phyloP scores from a whole-genome alignment of 805 yeast species.

The Zygosaccharomyces kombuchaensis region DNA sequence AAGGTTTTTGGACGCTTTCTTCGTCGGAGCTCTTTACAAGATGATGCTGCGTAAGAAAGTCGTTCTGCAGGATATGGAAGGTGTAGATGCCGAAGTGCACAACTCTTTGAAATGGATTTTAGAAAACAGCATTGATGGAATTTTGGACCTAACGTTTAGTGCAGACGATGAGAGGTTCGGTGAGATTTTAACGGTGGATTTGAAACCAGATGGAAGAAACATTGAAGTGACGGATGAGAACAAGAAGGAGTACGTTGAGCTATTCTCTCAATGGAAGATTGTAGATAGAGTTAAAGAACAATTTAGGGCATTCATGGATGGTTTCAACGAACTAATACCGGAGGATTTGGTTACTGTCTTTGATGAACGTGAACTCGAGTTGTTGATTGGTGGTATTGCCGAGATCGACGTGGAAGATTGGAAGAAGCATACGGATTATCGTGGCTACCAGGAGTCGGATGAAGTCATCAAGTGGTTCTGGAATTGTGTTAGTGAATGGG shows the following conservation, averaged over 20 bases:
- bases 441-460: slow-evolving; percentile 95
- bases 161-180: slow-evolving; percentile 94
- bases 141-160: slow-evolving; percentile 84
- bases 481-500: slow-evolving; percentile 92
- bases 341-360: slow-evolving; percentile 94
- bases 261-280: slow-evolving; percentile 94
- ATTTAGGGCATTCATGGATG: slow-evolving; percentile 93
- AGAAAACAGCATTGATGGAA: slow-evolving; percentile 87
- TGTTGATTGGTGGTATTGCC: slow-evolving; percentile 95
- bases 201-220: slow-evolving; percentile 82
- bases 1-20: slow-evolving; percentile 95
- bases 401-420: slow-evolving; percentile 98
- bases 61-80: slow-evolving; percentile 94
- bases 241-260: slow-evolving; percentile 91
- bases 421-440: slow-evolving; percentile 97
- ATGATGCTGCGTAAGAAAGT: slow-evolving; percentile 96
- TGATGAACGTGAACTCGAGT: slow-evolving; percentile 95
- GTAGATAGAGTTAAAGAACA: slow-evolving; percentile 91
- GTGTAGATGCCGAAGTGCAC: slow-evolving; percentile 96
- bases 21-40: slow-evolving; percentile 96
- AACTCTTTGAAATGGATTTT: slow-evolving; percentile 92
- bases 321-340: slow-evolving; percentile 95
- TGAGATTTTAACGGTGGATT: slow-evolving; percentile 80
- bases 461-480: slow-evolving; percentile 99
- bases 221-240: slow-evolving; percentile 92